Evolutionary conservation across 495 filamentous ascomycete species (phyloP), one percentile per base, ranked within the genome.

Genomic region (Xylaria castorea): DNA sequence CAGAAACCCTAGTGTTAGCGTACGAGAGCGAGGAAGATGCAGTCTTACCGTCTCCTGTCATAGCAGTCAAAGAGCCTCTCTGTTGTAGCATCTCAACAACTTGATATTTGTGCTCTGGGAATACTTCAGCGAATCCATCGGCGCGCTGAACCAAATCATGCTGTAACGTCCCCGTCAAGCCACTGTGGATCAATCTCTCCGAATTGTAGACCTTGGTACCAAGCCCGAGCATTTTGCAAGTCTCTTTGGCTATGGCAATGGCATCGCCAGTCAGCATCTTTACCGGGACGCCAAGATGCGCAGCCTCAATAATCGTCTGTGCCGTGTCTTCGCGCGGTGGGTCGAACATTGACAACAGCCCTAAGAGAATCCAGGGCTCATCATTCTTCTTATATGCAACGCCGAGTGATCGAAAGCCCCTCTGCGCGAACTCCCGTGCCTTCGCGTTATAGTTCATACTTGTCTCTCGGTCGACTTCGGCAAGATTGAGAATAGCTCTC

Each of bases 181-280:
- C 94, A 79, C 91, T 91, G 69, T 88, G 85, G 81, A 92, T 92
- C 60, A 97, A 89, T 75, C 90, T 89, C 81, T 97, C 94, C 75
- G 94, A 92, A 75, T 97, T 95, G 84, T 97, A 97, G 76, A 97
- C 91, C 82, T 97, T 97, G 62, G 93, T 96, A 72, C 94, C 94
- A 66, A 97, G 89, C 81, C 94, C 93, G 66, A 97, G 89, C 84
- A 93, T 91, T 77, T 93, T 92, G 40, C 92, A 95, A 70, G 94
- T 97, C 83, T 97, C 94, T 78, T 91, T 89, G 72, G 94, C 94
- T 82, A 97, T 97, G 75, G 92, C 94, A 75, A 97, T 93, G 66
- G 94, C 93, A 83, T 97, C 94, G 81, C 94, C 94, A 75, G 94
- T 97, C 82, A 97, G 88, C 93, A 97, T 97, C 85, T 97, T 97